Percentiles rank a stretch among this genome's conserved stretches.
These are phyloP conservation scores for Lactarius pseudohatsudake DNA, from an alignment of 768 basidiomycete species.

Conservation along the genomic window DNA sequence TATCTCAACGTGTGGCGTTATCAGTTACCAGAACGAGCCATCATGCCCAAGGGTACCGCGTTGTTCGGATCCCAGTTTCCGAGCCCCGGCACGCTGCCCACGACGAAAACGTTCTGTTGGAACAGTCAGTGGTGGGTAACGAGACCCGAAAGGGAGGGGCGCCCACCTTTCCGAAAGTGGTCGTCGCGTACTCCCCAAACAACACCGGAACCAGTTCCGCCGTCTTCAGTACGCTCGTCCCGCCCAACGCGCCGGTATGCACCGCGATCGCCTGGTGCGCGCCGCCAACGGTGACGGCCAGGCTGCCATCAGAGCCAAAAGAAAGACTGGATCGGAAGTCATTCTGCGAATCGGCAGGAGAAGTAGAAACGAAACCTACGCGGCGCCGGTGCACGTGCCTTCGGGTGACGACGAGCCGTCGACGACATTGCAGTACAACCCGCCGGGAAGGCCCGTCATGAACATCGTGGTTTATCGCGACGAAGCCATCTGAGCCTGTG, in stretches of 20 bases:
- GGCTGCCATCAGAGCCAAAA: conserved; percentile 21
- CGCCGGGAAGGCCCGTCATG: conserved; percentile 54
- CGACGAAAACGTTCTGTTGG: conserved; percentile 56
- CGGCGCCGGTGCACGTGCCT: conserved; percentile 50
- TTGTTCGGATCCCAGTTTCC: conserved; percentile 50
- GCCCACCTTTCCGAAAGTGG: conserved; percentile 55
- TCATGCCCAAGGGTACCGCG: conserved; percentile 39
- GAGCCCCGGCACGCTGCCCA: conserved; percentile 55
- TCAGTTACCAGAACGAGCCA: not conserved
- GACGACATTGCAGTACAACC: conserved; percentile 65
- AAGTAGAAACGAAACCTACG: conserved; percentile 36
- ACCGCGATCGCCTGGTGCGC: conserved; percentile 33
- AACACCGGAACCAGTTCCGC: conserved; percentile 9
- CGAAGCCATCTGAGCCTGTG: conserved; percentile 54
- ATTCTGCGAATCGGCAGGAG: not conserved
- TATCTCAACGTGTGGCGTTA: conserved; percentile 38
- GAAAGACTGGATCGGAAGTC: conserved; percentile 23
- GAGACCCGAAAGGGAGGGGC: not conserved
- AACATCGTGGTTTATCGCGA: conserved; percentile 64
- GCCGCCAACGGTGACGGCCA: conserved; percentile 31
- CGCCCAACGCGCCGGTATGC: conserved; percentile 28
- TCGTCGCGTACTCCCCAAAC: conserved; percentile 56
- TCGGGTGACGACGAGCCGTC: conserved; percentile 42
- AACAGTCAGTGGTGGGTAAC: not conserved
- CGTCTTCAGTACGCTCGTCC: not conserved